phyloP scores from a whole-genome alignment of 2,329 filamentous ascomycete species.

The Aspergillus puulaauensis region DNA sequence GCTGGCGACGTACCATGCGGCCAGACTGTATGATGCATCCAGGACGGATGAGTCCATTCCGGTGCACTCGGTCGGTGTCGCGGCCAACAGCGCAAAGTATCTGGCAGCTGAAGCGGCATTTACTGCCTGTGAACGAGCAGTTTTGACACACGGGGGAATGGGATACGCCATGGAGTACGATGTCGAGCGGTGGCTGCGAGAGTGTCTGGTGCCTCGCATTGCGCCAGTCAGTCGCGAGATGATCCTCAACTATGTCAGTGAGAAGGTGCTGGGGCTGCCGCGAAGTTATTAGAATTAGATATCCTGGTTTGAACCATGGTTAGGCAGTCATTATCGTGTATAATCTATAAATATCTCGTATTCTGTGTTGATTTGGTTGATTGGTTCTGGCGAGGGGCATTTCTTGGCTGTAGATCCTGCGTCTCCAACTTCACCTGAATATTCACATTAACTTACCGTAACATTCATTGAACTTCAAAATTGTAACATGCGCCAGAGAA shows the following conservation, averaged over 20 bases:
- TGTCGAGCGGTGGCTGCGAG: conserved; percentile 60
- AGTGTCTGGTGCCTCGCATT: conserved; percentile 60
- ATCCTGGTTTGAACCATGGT: too few species aligned
- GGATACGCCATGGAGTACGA: conserved; percentile 64
- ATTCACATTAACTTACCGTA: too few species aligned
- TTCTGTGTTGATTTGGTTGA: too few species aligned
- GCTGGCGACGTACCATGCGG: conserved; percentile 61
- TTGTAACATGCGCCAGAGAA: too few species aligned
- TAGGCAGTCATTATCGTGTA: too few species aligned
- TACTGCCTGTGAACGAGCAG: conserved; percentile 57
- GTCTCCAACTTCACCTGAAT: too few species aligned
- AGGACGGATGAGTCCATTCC: conserved; percentile 52
- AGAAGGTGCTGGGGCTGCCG: conserved; percentile 45
- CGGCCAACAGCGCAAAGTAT: conserved; percentile 70
- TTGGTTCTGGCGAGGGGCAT: too few species aligned
- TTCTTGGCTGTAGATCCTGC: too few species aligned
- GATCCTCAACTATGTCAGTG: conserved; percentile 47
- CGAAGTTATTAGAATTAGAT: conserved; percentile 37
- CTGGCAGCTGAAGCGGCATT: conserved; percentile 61
- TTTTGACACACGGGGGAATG: conserved; percentile 61
- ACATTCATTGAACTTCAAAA: too few species aligned
- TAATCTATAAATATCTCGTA: too few species aligned
- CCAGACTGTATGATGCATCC: conserved; percentile 56
- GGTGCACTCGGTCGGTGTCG: conserved; percentile 60
- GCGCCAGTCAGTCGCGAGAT: conserved; percentile 58